These are phyloP conservation scores for Gossypium stocksii DNA, from an alignment of 345 rosid genomes.

Conservation along the genomic window DNA sequence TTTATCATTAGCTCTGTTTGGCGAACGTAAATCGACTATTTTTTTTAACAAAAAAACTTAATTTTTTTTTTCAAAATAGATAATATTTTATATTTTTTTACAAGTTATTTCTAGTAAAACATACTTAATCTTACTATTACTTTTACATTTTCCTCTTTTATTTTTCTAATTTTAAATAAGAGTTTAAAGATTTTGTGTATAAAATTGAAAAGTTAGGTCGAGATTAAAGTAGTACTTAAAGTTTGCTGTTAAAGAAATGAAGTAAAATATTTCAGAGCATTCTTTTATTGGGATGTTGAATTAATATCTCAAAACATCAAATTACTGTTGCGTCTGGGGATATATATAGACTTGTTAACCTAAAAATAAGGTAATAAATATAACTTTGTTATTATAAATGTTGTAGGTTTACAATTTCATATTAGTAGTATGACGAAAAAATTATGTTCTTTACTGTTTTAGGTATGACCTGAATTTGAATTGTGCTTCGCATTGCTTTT, in stretches of 20 bases:
- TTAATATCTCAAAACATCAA: neutral
- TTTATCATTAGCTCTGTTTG: neutral
- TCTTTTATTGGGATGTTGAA: neutral
- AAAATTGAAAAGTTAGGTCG: neutral
- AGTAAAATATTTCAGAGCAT: neutral
- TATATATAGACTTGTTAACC: neutral
- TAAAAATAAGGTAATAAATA: neutral
- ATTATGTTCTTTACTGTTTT: accelerated
- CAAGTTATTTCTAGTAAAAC: no score
- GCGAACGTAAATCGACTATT: neutral
- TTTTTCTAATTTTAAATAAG: no score
- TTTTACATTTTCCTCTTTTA: no score
- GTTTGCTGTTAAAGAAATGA: neutral
- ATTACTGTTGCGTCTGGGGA: neutral
- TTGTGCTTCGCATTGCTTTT: accelerated
- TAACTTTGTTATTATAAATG: neutral
- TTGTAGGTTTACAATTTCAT: neutral
- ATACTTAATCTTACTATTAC: no score
- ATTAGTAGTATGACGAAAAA: neutral
- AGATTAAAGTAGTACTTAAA: neutral
- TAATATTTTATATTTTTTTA: neutral
- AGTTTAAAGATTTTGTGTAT: no score
- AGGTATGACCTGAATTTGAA: no score
- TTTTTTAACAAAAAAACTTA: no score
- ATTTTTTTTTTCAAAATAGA: no score